Evolutionary conservation across 139 green algal genomes (phyloP), one percentile per base, ranked within the genome.

Genomic region (Limnomonas spitsbergensis): DNA sequence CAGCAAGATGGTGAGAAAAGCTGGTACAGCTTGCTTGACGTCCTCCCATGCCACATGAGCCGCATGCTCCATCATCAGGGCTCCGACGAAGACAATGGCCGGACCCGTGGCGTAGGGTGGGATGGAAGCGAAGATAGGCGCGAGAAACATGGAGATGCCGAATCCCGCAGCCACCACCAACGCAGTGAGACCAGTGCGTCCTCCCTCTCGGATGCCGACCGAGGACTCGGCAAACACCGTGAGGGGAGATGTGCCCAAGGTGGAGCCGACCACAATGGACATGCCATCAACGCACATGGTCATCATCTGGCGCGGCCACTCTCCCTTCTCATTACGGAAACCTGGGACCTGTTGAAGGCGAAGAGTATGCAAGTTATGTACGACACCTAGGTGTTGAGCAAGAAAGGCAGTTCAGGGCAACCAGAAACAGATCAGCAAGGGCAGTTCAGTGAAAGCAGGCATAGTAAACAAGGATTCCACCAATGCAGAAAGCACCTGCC

Each of bases 131-230:
- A 97, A 87, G 82, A 97, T 90, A 66, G 93, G 93, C 0, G 87
- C 88, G 75, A 97, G 93, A 81, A 95, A 97, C 75, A 96, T 89
- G 47, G 88, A 82, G 27, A 94, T 77, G 56, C 94, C 88, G 75
- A 95, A 95, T 76, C 88, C 66, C 52, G 29, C 7, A 2, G 68
- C 27, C 4, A 82, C 54, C 36, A 53, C 70, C 2, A 84, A 71
- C 2, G 82, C 78, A 1, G 78, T 84, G 38, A 89, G 36, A n/a
- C 84, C 85, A 7, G 85, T 87, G 29, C 80, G 54, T 24, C 85
- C 85, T 4, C 85, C 85, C 77, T 90, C 85, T 31, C 80, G 71
- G 69, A 90, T 87, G n/a, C 82, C 85, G 6, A 82, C 77, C 2
- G 77, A 73, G 2, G 77, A 85, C 80, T 88, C 82, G 3, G 92